Evolutionary conservation across 139 green algal genomes (phyloP).

Genomic region (Mesotaenium endlicherianum): DNA sequence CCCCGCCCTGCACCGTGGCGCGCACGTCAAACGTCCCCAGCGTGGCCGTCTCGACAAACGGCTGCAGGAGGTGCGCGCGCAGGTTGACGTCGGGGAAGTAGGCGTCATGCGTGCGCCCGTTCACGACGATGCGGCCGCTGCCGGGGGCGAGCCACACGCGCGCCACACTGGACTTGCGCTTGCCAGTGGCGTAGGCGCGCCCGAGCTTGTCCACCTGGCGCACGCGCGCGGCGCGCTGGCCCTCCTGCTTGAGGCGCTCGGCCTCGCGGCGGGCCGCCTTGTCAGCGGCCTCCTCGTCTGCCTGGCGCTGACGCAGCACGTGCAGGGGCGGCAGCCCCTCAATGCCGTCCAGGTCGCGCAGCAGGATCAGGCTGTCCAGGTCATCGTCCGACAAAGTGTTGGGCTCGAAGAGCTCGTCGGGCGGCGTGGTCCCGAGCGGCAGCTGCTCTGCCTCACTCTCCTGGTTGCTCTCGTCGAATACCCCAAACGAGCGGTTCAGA

Average conservation of each 20-base stretch:
- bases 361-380: slow-evolving; percentile 19
- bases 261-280: slow-evolving; percentile 15
- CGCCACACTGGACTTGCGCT: slow-evolving; percentile 54
- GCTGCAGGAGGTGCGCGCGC: slow-evolving; percentile 69
- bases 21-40: slow-evolving; percentile 70
- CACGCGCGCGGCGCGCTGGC: slow-evolving; percentile 34
- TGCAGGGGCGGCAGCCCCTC: slow-evolving; percentile 26
- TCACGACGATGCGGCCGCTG: slow-evolving; percentile 65
- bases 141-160: slow-evolving; percentile 62
- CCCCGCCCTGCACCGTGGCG: slow-evolving; percentile 56
- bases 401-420: slow-evolving; percentile 8
- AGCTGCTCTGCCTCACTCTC: no score
- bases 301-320: background rate
- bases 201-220: slow-evolving; percentile 64
- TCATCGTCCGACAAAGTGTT: slow-evolving; percentile 11
- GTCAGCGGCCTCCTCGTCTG: slow-evolving; percentile 5
- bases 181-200: slow-evolving; percentile 54
- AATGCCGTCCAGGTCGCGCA: slow-evolving; percentile 10
- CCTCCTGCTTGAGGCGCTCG: slow-evolving; percentile 54
- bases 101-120: slow-evolving; percentile 63
- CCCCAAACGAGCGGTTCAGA: no score
- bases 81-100: slow-evolving; percentile 71
- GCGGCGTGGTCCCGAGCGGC: background rate
- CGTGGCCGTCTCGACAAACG: slow-evolving; percentile 70
- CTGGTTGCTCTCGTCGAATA: no score